phyloP scores from a whole-genome alignment of 331 rosid species.

The Prunus yedoensis region DNA sequence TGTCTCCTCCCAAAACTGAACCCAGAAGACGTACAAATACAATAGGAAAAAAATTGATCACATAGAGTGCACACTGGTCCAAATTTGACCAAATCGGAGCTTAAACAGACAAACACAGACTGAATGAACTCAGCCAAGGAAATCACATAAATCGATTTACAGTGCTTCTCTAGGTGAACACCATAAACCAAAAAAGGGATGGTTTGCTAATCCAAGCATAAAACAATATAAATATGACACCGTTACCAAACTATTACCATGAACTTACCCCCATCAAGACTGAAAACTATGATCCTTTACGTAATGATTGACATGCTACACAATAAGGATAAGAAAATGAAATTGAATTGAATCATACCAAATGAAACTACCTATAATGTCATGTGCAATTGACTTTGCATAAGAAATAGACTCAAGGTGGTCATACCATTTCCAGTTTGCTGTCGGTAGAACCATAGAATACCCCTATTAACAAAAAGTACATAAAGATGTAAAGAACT shows the following conservation, averaged over 20 bases:
- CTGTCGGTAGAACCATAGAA: conserved; percentile 35
- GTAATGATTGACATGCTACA: not conserved
- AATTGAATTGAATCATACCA: not conserved
- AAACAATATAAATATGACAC: not conserved
- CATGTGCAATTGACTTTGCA: not conserved
- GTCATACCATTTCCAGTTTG: conserved; percentile 36
- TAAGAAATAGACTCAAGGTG: not conserved
- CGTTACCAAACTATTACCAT: not conserved
- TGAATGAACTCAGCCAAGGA: not conserved
- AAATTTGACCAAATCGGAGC: not conserved
- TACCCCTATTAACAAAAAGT: conserved; percentile 24
- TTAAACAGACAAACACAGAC: not conserved
- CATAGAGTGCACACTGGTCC: not conserved
- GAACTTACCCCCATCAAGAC: not conserved
- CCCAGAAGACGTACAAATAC: not conserved
- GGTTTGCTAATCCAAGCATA: not conserved
- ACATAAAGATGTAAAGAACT: not conserved
- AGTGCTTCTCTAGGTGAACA: not conserved
- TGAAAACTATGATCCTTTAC: not conserved
- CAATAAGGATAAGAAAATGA: not conserved
- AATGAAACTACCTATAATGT: not conserved
- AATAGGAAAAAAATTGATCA: not conserved
- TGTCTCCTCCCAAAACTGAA: not conserved
- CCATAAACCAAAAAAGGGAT: not conserved
- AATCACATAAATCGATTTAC: not conserved